phyloP scores from a whole-genome alignment of 2,329 filamentous ascomycete species.

The Teratosphaeria gauchensis region DNA sequence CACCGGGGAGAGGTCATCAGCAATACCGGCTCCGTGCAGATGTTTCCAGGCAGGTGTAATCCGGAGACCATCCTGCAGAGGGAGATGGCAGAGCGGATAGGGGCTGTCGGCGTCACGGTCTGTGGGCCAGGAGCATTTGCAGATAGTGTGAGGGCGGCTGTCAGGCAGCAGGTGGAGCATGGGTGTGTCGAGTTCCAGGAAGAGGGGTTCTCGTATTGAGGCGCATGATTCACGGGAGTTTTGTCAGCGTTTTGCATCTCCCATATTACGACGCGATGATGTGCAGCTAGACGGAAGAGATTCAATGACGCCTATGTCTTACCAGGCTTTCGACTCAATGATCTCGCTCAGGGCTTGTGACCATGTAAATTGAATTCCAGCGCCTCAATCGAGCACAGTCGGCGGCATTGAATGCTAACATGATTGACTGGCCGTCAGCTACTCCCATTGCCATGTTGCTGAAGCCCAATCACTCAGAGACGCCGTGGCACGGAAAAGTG shows the following conservation, averaged over 20 bases:
- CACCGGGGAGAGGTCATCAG: conserved; percentile 44
- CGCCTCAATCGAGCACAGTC: too few species aligned
- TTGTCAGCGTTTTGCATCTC: background rate
- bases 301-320: background rate
- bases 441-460: too few species aligned
- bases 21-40: conserved; percentile 50
- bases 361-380: too few species aligned
- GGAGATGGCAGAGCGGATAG: conserved; percentile 43
- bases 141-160: conserved; percentile 49
- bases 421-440: too few species aligned
- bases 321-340: background rate
- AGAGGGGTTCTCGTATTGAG: conserved; percentile 50
- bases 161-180: conserved; percentile 41
- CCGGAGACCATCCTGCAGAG: conserved; percentile 47
- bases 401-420: too few species aligned
- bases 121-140: conserved; percentile 55
- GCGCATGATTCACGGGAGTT: background rate
- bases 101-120: conserved; percentile 52
- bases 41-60: conserved; percentile 51
- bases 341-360: background rate
- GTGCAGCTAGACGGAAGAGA: background rate
- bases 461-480: background rate
- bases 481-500: background rate
- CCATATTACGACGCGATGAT: background rate
- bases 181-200: conserved; percentile 53